Conservation (phyloP, 192 early-diverging fungal species). For the Backusella mclennaniae region DNA sequence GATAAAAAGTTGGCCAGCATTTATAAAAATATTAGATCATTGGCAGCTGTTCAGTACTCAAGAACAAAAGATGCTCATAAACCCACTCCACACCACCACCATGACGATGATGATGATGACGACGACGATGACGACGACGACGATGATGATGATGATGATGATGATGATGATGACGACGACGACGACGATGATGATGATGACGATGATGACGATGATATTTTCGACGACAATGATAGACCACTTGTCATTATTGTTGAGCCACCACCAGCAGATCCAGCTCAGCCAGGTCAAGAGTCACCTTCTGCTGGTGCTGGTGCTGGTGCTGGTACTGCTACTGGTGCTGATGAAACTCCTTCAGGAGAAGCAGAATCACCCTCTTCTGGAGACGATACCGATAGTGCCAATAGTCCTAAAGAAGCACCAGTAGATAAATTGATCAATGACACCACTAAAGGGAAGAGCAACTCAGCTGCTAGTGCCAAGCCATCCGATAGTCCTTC, state of each 20-base stretch:
- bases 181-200: background rate
- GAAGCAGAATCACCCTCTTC: background rate
- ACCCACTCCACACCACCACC: background rate
- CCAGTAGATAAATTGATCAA: no score
- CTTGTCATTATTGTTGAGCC: background rate
- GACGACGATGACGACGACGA: background rate
- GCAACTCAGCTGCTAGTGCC: no score
- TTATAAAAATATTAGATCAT: background rate
- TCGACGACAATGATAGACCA: background rate
- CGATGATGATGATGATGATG: background rate
- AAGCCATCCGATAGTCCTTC: background rate
- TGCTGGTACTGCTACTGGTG: no score
- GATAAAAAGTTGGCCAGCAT: background rate
- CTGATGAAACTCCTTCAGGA: background rate
- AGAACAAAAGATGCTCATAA: background rate
- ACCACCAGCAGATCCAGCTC: background rate
- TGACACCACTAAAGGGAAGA: no score
- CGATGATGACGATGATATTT: background rate
- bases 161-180: background rate
- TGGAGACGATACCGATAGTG: background rate
- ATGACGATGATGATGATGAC: background rate
- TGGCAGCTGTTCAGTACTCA: background rate
- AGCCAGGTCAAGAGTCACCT: background rate
- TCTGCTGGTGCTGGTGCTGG: no score
- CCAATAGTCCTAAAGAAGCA: no score